Base-by-base conservation (phyloP, 441 rosid species). In the Pelargonium australe region DNA sequence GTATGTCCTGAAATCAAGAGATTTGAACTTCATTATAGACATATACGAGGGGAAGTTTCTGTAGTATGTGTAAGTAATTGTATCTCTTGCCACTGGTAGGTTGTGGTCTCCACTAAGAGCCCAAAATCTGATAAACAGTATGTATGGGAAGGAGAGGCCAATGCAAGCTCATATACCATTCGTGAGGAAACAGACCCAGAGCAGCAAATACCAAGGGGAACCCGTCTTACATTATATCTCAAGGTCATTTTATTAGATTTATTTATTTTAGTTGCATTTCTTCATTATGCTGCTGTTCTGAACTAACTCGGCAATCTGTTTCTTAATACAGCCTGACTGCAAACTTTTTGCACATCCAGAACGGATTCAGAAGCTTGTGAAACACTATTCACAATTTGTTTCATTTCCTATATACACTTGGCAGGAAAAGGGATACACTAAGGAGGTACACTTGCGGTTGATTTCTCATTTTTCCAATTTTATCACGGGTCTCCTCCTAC, bases 321-420 rank as follows among this genome's bases (percentile, higher is more conserved):
- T 53, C 31, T 64, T 78, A 77, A 80, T 86, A 95, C 88, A 84
- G n/a, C 97, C 90, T 84, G 99, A 95, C 73, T 88, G 89, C 68
- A 90, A 87, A 5, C 96, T 87, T 70, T 90, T 91, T 71, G 81
- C 96, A 5, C 97, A 95, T 74, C 85, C 91, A 1, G 61, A 77
- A 14, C 89, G 84, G 77, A 84, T 95, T 78, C 94, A 89, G 86
- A 82, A 80, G 76, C 84, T 95, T 76, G 97, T 95, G 57, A 95
- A 95, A 78, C 89, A 95, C 72, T 95, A 95, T 73, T 95, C 99
- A 20, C 99, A 95, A 77, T 95, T 95, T 58, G 97, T 95, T 78
- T 90, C 97, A 64, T 95, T 95, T 81, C 99, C 99, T 34, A 91
- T 95, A 80, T 95, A 86, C 73, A 90, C 96, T 10, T 95, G 97